Conservation (phyloP, 495 filamentous ascomycete species). For the Penicilliopsis zonata region DNA sequence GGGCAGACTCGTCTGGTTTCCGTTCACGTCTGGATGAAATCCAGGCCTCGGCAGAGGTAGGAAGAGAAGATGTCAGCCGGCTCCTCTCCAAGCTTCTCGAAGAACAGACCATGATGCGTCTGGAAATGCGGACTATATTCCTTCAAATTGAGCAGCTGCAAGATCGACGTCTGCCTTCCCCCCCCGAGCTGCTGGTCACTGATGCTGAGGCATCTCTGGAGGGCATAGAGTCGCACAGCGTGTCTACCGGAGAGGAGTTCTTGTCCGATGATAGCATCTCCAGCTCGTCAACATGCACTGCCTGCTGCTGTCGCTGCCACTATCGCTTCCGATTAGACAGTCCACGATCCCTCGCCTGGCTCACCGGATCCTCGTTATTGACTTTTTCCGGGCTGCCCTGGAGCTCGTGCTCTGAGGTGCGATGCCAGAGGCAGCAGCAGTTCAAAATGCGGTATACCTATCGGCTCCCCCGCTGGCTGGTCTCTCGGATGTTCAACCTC, state of each 20-base stretch:
- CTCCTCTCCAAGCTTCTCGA: background rate
- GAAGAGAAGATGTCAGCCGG: background rate
- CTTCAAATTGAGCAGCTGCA: background rate
- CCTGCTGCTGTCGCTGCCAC: background rate
- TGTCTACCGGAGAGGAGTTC: no score
- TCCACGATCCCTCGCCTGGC: background rate
- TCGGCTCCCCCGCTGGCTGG: background rate
- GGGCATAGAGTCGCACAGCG: no score
- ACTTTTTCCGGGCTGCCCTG: background rate
- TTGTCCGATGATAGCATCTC: background rate
- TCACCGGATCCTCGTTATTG: background rate
- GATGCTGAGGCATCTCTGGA: no score
- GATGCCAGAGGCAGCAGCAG: background rate
- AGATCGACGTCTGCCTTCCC: no score
- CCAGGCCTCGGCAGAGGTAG: background rate
- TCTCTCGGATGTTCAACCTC: background rate
- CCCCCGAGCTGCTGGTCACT: no score
- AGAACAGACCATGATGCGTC: background rate
- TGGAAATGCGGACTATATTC: background rate
- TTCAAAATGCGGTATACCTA: background rate
- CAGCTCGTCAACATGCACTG: background rate
- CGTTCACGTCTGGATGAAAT: background rate
- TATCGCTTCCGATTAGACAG: background rate
- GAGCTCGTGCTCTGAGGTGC: background rate
- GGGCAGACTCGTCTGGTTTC: background rate